Percentiles rank a stretch among this genome's conserved stretches.
phyloP scores from a whole-genome alignment of 768 basidiomycete genomes.

The Pleurotus pulmonarius region DNA sequence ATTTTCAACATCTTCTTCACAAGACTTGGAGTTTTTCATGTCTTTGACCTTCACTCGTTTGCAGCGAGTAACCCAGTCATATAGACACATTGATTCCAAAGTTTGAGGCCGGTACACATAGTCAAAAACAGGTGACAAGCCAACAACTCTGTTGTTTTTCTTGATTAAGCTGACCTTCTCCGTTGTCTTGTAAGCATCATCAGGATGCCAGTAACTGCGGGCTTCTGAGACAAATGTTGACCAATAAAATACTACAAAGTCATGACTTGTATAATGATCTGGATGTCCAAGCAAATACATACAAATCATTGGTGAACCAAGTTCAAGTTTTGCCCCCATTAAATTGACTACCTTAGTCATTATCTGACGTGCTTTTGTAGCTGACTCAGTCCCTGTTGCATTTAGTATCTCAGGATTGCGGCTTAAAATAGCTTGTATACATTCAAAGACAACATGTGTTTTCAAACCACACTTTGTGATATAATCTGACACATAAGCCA shows the following conservation, averaged over 20 bases:
- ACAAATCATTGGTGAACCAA: not conserved
- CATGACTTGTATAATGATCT: conserved; percentile 27
- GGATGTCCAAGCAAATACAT: conserved; percentile 20
- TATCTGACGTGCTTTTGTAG: conserved; percentile 13
- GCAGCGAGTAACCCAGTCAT: no score
- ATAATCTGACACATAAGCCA: conserved; percentile 30
- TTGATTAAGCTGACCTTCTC: no score
- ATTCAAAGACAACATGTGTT: no score
- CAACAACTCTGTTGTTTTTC: no score
- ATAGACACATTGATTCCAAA: no score
- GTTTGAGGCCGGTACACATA: no score
- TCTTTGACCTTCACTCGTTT: no score
- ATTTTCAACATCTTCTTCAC: no score
- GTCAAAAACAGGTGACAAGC: no score
- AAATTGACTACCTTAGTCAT: conserved; percentile 17
- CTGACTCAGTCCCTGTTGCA: conserved; percentile 10
- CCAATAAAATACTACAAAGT: conserved; percentile 17
- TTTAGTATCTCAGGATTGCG: conserved; percentile 32
- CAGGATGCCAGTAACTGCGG: not conserved
- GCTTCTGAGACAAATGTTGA: conserved; percentile 14
- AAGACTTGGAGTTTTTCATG: no score
- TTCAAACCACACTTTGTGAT: conserved; percentile 9
- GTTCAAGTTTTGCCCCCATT: conserved; percentile 23
- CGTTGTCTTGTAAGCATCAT: no score
- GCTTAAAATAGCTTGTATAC: conserved; percentile 8